Evolutionary conservation across 1,284 basidiomycete genomes (phyloP), one percentile per base, ranked within the genome.

Genomic region (Ganoderma sinense): DNA sequence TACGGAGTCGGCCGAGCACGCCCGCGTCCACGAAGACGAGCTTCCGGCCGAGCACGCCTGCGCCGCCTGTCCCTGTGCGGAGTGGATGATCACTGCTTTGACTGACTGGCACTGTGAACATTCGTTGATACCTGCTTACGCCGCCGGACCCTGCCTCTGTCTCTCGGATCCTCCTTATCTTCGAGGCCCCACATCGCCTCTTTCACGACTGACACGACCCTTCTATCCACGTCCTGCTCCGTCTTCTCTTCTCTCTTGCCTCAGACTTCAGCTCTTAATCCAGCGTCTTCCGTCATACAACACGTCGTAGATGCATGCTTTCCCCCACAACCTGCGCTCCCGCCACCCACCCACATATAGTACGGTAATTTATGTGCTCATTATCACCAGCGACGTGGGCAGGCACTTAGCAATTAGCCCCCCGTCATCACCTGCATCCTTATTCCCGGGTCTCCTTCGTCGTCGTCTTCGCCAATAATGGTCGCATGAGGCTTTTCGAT

Each of bases 41-140:
- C 69, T 75, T 70, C 67, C 73, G 11, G 48, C 74, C 75, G 6
- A 64, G 62, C 48, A 73, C 74, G 8, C 76, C 76, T 5, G 71
- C 65, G 3, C 70, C 69, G 58, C 69, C 73, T 2, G 61, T 75
- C 60, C 71, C 74, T 31, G 69, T 74, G 8, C 67, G 66, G 11
- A 61, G 65, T 36, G 55, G 56, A 53, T 62, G 62, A 31, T 2
- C 10, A 29, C 18, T 36, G 45, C 64, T 23, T 45, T 36, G 48
- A n/a, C 41, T 14, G 51, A 39, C n/a, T 51, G 23, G 18, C 13
- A 55, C 40, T 48, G 67, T 69, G 60, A 41, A 65, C 43, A 66
- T 62, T 16, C 40, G 65, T 64, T 11, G 58, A 65, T 56, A 51
- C 55, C 20, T 43, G 29, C 58, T 41, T 62, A 64, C 64, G 29